Evolutionary conservation across 176 grass and related monocot species (phyloP).

Genomic region (Hordeum marinum): DNA sequence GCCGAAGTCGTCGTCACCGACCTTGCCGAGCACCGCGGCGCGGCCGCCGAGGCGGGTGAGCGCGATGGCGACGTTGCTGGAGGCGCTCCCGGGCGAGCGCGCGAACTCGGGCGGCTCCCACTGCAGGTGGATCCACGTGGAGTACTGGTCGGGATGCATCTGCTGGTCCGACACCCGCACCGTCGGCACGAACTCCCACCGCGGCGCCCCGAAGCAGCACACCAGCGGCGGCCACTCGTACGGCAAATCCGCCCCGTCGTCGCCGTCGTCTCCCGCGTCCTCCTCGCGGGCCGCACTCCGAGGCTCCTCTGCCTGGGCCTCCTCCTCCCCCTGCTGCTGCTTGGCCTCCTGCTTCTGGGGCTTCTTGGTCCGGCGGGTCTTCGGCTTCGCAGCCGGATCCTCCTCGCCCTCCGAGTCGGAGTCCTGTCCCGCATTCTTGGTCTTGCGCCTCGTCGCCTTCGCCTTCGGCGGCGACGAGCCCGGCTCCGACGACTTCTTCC

Average conservation of each 20-base stretch:
- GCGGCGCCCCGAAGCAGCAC: slow-evolving; percentile 74
- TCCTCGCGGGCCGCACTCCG: background rate
- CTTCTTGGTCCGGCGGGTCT: slow-evolving; percentile 27
- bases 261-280: background rate
- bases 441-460: slow-evolving; percentile 11
- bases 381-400: slow-evolving; percentile 22
- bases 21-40: slow-evolving; percentile 74
- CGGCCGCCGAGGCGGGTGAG: slow-evolving; percentile 64
- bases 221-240: slow-evolving; percentile 52
- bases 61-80: slow-evolving; percentile 75
- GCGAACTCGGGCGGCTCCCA: slow-evolving; percentile 89
- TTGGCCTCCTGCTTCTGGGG: slow-evolving; percentile 24
- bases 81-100: slow-evolving; percentile 61
- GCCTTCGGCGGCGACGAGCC: slow-evolving; percentile 5
- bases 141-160: slow-evolving; percentile 82
- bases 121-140: slow-evolving; percentile 70
- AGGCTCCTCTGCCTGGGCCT: background rate
- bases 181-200: slow-evolving; percentile 79
- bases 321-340: background rate
- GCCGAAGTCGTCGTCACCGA: slow-evolving; percentile 81
- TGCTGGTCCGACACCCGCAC: slow-evolving; percentile 77
- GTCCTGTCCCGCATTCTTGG: slow-evolving; percentile 14
- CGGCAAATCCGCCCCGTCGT: slow-evolving; percentile 25
- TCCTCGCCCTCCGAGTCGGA: slow-evolving; percentile 13
- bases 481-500: slow-evolving; percentile 32